Evolutionary conservation across 164 flowering plant genomes (phyloP).

Genomic region (Macadamia tetraphylla): DNA sequence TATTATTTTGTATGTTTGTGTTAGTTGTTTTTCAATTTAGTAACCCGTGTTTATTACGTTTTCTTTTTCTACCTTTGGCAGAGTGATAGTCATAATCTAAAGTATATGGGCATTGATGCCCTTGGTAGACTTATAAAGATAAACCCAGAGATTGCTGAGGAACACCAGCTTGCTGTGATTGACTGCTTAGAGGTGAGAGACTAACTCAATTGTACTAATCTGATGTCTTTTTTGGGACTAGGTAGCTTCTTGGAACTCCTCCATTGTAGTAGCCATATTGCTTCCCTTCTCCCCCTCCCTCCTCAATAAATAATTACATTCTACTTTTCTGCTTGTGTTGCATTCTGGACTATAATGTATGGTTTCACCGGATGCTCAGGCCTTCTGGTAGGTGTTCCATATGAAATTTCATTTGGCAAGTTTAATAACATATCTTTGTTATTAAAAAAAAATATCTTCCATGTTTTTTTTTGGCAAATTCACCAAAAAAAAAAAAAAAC

Average conservation of each 20-base stretch:
- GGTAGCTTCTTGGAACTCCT: background rate
- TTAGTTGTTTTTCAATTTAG: background rate
- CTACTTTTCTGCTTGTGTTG: background rate
- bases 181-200: constrained; percentile 93
- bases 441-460: no score
- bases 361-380: no score
- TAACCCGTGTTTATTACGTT: background rate
- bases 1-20: background rate
- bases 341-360: no score
- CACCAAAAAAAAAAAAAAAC: no score
- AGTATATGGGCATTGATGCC: constrained; percentile 97
- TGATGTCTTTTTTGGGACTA: background rate
- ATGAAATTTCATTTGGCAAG: no score
- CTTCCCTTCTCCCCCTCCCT: no score
- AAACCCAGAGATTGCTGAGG: constrained; percentile 95
- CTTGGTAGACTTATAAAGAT: constrained; percentile 82
- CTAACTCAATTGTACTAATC: background rate
- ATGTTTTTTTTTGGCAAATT: no score
- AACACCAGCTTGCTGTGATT: constrained; percentile 95
- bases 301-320: no score
- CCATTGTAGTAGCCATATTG: no score
- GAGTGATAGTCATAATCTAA: constrained; percentile 94
- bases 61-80: constrained; percentile 23
- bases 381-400: no score
- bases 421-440: no score